A percentile compares a stretch with the other conserved stretches of the same genome.
Conservation (phyloP, 2,329 filamentous ascomycete genomes). For the Colletotrichum siamense region DNA sequence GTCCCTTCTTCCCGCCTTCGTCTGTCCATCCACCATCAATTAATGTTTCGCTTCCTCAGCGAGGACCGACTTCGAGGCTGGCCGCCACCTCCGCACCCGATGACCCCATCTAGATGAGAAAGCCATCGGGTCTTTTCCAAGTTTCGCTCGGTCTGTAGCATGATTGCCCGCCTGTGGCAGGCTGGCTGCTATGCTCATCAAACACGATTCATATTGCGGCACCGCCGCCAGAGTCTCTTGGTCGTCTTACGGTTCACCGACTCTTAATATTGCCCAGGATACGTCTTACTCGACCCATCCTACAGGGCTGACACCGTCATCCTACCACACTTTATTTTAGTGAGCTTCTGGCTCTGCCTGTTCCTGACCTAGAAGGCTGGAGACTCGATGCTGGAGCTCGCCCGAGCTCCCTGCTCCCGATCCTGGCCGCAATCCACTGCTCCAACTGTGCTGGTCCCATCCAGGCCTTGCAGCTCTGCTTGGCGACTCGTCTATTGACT, state of each 20-base stretch:
- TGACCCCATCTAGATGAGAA: not conserved
- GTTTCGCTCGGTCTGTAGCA: not conserved
- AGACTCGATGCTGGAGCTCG: not conserved
- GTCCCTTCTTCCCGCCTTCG: not conserved
- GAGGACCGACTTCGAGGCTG: not conserved
- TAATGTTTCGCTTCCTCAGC: not conserved
- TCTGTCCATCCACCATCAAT: not conserved
- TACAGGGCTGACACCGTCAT: conserved; percentile 12
- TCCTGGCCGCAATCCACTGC: not conserved
- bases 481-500: conserved; percentile 20
- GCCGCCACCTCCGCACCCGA: not conserved
- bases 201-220: not conserved
- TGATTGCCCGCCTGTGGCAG: not conserved
- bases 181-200: not conserved
- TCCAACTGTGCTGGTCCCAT: conserved; percentile 15
- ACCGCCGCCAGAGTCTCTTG: not conserved
- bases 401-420: not conserved
- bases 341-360: not conserved
- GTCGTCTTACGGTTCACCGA: not conserved
- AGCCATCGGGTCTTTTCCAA: not conserved
- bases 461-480: conserved; percentile 5
- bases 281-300: not conserved
- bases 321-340: not conserved
- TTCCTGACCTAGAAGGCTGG: not conserved
- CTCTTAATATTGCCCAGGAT: not conserved